Evolutionary conservation across 805 yeast species (phyloP).

Genomic region (Torulaspora gathmanii): DNA sequence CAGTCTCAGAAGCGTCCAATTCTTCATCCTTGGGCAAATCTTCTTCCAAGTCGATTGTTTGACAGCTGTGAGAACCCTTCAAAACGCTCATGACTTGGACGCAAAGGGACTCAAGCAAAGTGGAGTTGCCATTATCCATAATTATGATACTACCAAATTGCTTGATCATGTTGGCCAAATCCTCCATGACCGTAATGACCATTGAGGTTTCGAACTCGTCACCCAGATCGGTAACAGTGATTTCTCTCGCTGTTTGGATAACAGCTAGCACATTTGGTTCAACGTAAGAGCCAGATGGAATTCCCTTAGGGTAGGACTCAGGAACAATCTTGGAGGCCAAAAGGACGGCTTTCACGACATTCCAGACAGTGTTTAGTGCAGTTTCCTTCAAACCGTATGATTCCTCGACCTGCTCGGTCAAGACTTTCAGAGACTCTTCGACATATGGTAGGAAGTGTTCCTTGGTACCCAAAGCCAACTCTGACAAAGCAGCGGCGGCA

Average conservation of each 20-base stretch:
- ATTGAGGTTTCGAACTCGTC: slow-evolving; percentile 82
- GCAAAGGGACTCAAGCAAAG: slow-evolving; percentile 64
- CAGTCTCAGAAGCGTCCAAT: slow-evolving; percentile 52
- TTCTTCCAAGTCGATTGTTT: slow-evolving; percentile 67
- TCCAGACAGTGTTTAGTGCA: slow-evolving; percentile 79
- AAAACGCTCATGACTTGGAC: slow-evolving; percentile 65
- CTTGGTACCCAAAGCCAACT: slow-evolving; percentile 83
- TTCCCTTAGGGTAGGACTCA: slow-evolving; percentile 56
- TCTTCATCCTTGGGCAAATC: slow-evolving; percentile 53
- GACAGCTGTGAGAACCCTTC: slow-evolving; percentile 80
- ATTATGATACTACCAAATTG: slow-evolving; percentile 66
- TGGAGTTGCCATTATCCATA: slow-evolving; percentile 53
- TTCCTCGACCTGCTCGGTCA: slow-evolving; percentile 70
- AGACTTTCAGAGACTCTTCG: slow-evolving; percentile 58
- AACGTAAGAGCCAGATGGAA: slow-evolving; percentile 56
- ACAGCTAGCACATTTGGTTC: slow-evolving; percentile 54
- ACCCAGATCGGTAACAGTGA: slow-evolving; percentile 56
- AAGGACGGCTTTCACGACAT: slow-evolving; percentile 66
- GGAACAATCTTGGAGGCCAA: slow-evolving; percentile 44
- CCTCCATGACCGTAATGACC: slow-evolving; percentile 75
- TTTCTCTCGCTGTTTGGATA: slow-evolving; percentile 60
- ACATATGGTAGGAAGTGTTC: slow-evolving; percentile 73
- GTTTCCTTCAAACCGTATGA: slow-evolving; percentile 90
- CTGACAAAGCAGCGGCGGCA: slow-evolving; percentile 85
- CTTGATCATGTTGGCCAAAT: slow-evolving; percentile 60